Percentiles rank a stretch among this genome's conserved stretches.
phyloP scores from a whole-genome alignment of 2,329 filamentous ascomycete species.

The Sporothrix humicola region DNA sequence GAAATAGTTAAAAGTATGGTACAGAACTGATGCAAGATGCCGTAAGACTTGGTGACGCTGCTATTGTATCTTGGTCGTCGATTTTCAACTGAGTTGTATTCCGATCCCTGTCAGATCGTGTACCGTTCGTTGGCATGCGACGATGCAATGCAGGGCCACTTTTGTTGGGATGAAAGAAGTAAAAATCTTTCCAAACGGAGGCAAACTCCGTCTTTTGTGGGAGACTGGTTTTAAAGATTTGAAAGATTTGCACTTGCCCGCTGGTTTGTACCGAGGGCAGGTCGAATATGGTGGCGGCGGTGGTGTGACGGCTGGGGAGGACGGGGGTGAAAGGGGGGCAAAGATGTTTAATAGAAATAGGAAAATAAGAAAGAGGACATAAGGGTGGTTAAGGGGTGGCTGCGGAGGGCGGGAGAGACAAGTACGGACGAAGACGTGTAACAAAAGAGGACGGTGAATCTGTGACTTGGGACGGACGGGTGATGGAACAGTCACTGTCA shows the following conservation, averaged over 20 bases:
- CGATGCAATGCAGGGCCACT: background rate
- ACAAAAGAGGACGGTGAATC: background rate
- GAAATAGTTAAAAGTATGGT: background rate
- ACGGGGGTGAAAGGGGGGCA: background rate
- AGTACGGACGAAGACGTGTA: slow-evolving; percentile 17
- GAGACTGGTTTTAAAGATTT: background rate
- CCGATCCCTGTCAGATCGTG: background rate
- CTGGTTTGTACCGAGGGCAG: slow-evolving; percentile 28
- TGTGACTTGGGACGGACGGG: background rate
- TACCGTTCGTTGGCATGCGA: slow-evolving; percentile 9
- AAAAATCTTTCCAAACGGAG: slow-evolving; percentile 31
- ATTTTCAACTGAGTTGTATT: background rate
- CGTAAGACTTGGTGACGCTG: background rate
- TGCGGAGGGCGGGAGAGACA: background rate
- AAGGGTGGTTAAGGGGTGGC: background rate
- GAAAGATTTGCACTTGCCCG: slow-evolving; percentile 29
- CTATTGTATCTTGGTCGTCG: background rate
- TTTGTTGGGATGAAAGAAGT: slow-evolving; percentile 3
- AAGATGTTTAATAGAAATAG: slow-evolving; percentile 7
- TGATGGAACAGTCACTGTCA: background rate
- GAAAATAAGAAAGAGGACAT: background rate
- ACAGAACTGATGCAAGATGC: too few species aligned
- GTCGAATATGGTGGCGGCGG: slow-evolving; percentile 23
- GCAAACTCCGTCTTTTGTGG: slow-evolving; percentile 33
- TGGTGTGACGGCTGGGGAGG: slow-evolving; percentile 29